A percentile compares a stretch with the other conserved stretches of the same genome.
These are phyloP conservation scores for Schizothecium vesticola DNA, from an alignment of 495 filamentous ascomycete genomes.

Conservation along the genomic window DNA sequence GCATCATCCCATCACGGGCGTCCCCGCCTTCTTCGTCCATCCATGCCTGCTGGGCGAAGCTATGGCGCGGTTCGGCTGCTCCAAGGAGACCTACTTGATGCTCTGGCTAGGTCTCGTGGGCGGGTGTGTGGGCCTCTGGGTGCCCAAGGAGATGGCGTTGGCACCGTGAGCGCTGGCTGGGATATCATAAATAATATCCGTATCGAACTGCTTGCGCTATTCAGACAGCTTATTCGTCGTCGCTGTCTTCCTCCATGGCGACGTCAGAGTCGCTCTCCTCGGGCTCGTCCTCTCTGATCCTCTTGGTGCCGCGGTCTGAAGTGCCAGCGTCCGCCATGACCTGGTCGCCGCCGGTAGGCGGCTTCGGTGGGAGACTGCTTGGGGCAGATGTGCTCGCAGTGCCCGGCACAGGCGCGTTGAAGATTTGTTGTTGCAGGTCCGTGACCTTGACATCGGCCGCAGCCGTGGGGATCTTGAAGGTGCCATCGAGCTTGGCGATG, in stretches of 20 bases:
- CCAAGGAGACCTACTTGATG: slow-evolving; percentile 64
- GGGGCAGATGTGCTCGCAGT: slow-evolving; percentile 36
- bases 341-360: slow-evolving; percentile 38
- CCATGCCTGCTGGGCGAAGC: slow-evolving; percentile 81
- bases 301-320: slow-evolving; percentile 53
- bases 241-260: slow-evolving; percentile 67
- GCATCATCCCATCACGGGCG: slow-evolving; percentile 73
- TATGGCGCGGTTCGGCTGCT: slow-evolving; percentile 53
- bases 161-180: slow-evolving; percentile 11
- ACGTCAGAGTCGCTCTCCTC: slow-evolving; percentile 59
- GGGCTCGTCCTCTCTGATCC: slow-evolving; percentile 57
- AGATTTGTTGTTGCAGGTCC: slow-evolving; percentile 77
- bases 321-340: slow-evolving; percentile 39
- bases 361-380: slow-evolving; percentile 37
- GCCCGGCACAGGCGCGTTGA: slow-evolving; percentile 59
- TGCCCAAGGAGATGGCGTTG: slow-evolving; percentile 54
- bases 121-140: slow-evolving; percentile 62
- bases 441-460: slow-evolving; percentile 57
- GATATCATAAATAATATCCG: background rate
- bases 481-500: slow-evolving; percentile 85
- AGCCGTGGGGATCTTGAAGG: slow-evolving; percentile 61
- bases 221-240: slow-evolving; percentile 42
- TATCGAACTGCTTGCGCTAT: background rate
- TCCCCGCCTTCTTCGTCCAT: slow-evolving; percentile 76
- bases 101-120: slow-evolving; percentile 78